Evolutionary conservation across 768 basidiomycete species (phyloP), one percentile per base, ranked within the genome.

Genomic region (Lactifluus subvellereus): DNA sequence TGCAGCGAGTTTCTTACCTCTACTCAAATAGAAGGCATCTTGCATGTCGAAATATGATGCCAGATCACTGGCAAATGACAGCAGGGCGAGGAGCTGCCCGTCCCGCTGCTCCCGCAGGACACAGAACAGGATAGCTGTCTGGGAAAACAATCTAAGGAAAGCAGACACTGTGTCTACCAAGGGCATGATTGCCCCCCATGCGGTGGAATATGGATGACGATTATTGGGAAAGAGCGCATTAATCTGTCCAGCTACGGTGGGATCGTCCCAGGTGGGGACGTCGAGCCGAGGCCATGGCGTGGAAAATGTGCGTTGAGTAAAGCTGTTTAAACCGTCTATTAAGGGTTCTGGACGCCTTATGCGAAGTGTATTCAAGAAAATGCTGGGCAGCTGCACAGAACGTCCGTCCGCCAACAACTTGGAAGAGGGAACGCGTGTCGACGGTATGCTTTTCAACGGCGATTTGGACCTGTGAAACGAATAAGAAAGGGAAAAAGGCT

Each of bases 181-280:
- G 56, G 74, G 74, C 40, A 73, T 70, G 33, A 91, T 76, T 6
- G 83, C 84, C 37, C 79, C 78, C 83, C 86, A 90, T 9, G 85
- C 84, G 53, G 86, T 77, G 55, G 77, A 80, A 6, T 75, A 54
- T 14, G 48, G 61, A 72, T 51, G 66, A n/a, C n/a, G n/a, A n/a
- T n/a, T n/a, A 74, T 55, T 74, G 73, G 78, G 71, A 57, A 78
- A 74, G 27, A 80, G 76, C 33, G 80, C 72, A 56, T 87, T 82
- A 27, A 91, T 75, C 65, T 89, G 88, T 27, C 81, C 76, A 64
- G 85, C 83, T 6, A 90, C 77, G 6, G 80, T 79, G 5, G 86
- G 78, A 71, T 90, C 87, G 55, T 86, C 80, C 64, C 83, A 91
- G 0, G 89, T 89, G 3, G 89, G 88, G 1, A 90, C 78, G 71